Base-by-base conservation (phyloP, 352 stramenopile species). In the Phytophthora hibernalis region DNA sequence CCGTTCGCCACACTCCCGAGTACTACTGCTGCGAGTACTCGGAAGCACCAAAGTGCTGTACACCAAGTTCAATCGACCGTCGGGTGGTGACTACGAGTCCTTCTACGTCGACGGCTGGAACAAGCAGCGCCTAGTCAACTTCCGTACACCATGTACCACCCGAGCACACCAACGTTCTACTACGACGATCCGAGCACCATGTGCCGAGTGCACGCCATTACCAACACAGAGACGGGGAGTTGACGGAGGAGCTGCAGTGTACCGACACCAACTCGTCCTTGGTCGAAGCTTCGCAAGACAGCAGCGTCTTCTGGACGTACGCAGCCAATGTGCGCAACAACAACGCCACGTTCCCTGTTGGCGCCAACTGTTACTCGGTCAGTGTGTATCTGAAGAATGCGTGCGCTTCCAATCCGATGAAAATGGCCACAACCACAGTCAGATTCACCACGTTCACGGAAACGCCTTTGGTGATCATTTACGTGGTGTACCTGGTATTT, bases 321-420 rank as follows among this genome's bases (percentile, higher is more conserved):
- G n/a, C n/a, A n/a, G n/a, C n/a, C n/a, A n/a, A n/a, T n/a, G n/a
- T n/a, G n/a, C n/a, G n/a, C n/a, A n/a, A n/a, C n/a, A n/a, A n/a
- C n/a, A n/a, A n/a, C n/a, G 61, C 84, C 37, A 54, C 63, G 16
- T 86, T 86, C 51, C 78, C 78, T 9, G 57, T 82, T 26, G 76
- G 74, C 18, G 75, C 75, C 4, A 61, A 45, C 10, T 86, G 78
- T 65, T 70, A 64, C 35, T 45, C 56, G 3, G 59, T 80, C 2
- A 52, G 77, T 16, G 43, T 28, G 15, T 51, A 57, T 21, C 31
- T 71, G 12, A 70, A 67, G 35, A 42, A 44, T 3, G 58, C 63
- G 3, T 79, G 71, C 28, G 53, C 45, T 16, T 67, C 67, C 6
- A 43, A 43, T 6, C 67, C 63, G 0, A 56, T 59, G 12, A 49